Base-by-base conservation (phyloP, 2,329 filamentous ascomycete species). In the Cylindrodendrum hubeiense region DNA sequence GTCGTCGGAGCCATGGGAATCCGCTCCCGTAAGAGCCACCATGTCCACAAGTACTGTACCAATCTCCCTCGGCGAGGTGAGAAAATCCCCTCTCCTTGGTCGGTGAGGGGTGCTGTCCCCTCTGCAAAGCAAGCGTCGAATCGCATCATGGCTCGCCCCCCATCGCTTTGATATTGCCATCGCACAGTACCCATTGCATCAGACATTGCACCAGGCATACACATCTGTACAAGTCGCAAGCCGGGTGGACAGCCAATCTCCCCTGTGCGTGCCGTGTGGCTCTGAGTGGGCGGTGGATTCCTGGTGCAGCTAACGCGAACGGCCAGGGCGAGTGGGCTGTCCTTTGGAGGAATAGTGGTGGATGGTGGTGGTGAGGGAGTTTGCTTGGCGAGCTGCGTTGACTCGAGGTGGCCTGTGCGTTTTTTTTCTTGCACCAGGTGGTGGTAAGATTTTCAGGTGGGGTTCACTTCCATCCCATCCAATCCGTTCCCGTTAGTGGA, bases 361-460 rank as follows among this genome's bases (percentile, higher is more conserved):
- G 33, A 28, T 15, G 50, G 41, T 54, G 54, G 39, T 43, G 60
- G 39, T 57, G 50, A 53, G 55, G 28, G 24, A 58, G 55, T 60
- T 51, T 43, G 26, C 39, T 21, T 41, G 37, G 26, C 17, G 26
- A 47, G n/a, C 7, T 63, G 50, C 49, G 41, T 57, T 19, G 50
- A 56, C 8, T n/a, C 37, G 21, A 50, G 55, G 49, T 55, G 55
- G 55, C 54, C 55, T 44, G 61, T 63, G 61, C 61, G 33, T 52
- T 53, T 59, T 63, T 51, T 15, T 26, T 22, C 13, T 50, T 50
- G 13, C 30, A 39, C 50, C 33, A 52, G 50, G 33, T 47, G 59
- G 19, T 61, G 58, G 59, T 59, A 55, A 63, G 61, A 55, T 54
- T 63, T 59, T 63, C 34, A 24, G 26, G 61, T 63, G 61, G 55